Percentiles rank a stretch among this genome's conserved stretches.
These are phyloP conservation scores for Syncephalis plumigaleata DNA, from an alignment of 371 early-diverging fungal genomes.

Conservation along the genomic window DNA sequence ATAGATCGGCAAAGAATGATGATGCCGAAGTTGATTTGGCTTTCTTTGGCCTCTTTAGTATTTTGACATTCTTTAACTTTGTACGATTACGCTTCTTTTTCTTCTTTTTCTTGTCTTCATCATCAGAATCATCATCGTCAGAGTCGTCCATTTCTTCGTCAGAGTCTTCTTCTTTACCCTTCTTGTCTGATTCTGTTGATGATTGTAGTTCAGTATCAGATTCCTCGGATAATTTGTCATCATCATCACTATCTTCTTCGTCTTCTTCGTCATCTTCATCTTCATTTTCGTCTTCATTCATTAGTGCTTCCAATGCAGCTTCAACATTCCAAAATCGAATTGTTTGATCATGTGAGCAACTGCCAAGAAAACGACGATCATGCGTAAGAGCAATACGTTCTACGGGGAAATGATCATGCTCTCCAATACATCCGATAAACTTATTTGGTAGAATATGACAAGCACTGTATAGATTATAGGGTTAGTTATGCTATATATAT, in stretches of 20 bases:
- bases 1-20: too few species aligned
- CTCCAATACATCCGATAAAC: slow-evolving; percentile 71
- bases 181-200: too few species aligned
- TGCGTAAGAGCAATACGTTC: slow-evolving; percentile 48
- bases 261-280: slow-evolving; percentile 13
- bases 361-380: slow-evolving; percentile 48
- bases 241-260: slow-evolving; percentile 4
- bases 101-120: too few species aligned
- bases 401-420: slow-evolving; percentile 71
- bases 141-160: too few species aligned
- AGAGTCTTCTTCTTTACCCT: not conserved
- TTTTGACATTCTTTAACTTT: too few species aligned
- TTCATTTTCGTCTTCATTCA: slow-evolving; percentile 23
- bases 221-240: slow-evolving; percentile 7
- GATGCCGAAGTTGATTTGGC: too few species aligned
- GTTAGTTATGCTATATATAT: slow-evolving; percentile 11
- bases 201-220: slow-evolving; percentile 6
- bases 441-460: slow-evolving; percentile 73
- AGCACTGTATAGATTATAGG: slow-evolving; percentile 21
- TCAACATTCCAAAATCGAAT: slow-evolving; percentile 73
- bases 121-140: too few species aligned
- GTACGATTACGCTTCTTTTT: too few species aligned
- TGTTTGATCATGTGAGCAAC: slow-evolving; percentile 66
- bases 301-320: slow-evolving; percentile 26
- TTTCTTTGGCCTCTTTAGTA: too few species aligned